These are phyloP conservation scores for Biscogniauxia marginata DNA, from an alignment of 2,329 filamentous ascomycete genomes.

Conservation along the genomic window DNA sequence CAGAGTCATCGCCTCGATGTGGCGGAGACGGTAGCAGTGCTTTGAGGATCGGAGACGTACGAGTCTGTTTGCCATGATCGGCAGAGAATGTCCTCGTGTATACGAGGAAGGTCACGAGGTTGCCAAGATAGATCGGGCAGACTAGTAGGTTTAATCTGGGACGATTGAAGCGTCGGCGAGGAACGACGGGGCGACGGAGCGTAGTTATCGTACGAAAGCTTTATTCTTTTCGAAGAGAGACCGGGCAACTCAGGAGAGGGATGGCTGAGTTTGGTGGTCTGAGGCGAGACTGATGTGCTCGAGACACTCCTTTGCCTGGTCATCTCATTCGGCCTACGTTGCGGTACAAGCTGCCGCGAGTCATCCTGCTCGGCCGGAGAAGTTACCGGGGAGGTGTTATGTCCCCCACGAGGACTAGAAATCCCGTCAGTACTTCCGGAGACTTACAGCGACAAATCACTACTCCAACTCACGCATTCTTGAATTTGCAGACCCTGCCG, in stretches of 20 bases:
- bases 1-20: constrained; percentile 36
- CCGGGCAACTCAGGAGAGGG: constrained; percentile 30
- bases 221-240: constrained; percentile 48
- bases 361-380: constrained; percentile 52
- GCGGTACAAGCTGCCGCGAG: constrained; percentile 35
- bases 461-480: constrained; percentile 69
- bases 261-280: constrained; percentile 34
- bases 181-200: constrained; percentile 33
- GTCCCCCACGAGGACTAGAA: constrained; percentile 54
- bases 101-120: constrained; percentile 44
- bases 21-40: constrained; percentile 32
- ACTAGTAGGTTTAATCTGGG: constrained; percentile 37
- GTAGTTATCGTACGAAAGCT: constrained; percentile 48
- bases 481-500: constrained; percentile 79
- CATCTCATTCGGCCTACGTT: constrained; percentile 36
- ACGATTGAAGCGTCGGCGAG: constrained; percentile 23
- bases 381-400: constrained; percentile 55
- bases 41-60: constrained; percentile 44
- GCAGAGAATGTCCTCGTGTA: constrained; percentile 48
- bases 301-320: constrained; percentile 43
- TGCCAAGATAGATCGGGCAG: constrained; percentile 34
- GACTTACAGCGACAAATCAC: neutral
- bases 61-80: constrained; percentile 51
- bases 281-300: constrained; percentile 49
- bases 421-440: constrained; percentile 17